phyloP scores from a whole-genome alignment of 306 rosid species.

The Rosa persica region DNA sequence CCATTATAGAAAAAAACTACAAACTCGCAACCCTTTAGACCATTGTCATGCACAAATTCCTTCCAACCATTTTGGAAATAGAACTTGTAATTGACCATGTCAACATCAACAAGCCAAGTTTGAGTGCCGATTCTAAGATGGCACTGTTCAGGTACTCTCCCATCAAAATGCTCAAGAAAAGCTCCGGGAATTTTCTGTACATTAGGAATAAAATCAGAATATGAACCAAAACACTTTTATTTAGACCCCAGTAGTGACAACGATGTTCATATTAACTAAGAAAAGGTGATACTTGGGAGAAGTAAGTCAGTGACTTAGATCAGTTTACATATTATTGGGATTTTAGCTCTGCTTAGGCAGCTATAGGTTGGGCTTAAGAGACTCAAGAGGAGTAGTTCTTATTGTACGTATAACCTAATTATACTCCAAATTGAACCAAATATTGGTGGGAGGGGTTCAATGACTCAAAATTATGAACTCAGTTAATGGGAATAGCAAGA shows the following conservation, averaged over 20 bases:
- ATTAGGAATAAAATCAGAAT: not conserved
- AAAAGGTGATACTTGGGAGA: not conserved
- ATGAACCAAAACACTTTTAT: not conserved
- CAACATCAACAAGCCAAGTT: not conserved
- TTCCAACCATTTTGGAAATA: constrained; percentile 20
- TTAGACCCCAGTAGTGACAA: not conserved
- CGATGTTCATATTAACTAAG: not conserved
- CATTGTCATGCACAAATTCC: constrained; percentile 12
- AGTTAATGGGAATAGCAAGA: not conserved
- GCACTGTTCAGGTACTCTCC: not conserved
- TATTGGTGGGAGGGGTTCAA: not conserved
- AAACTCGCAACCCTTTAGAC: constrained; percentile 20
- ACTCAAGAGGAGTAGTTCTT: not conserved
- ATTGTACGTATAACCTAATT: not conserved
- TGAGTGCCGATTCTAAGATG: not conserved
- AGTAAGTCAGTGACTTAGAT: not conserved
- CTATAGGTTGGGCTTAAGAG: not conserved
- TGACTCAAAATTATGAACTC: not conserved
- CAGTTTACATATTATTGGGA: not conserved
- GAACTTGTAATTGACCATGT: not conserved
- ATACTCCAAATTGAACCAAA: not conserved
- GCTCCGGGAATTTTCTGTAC: constrained; percentile 1
- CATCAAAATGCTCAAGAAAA: not conserved
- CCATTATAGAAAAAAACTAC: constrained; percentile 26
- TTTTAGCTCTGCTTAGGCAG: not conserved